Percentiles rank a stretch among this genome's conserved stretches.
Evolutionary conservation across 345 rosid genomes (phyloP).

Genomic region (Brassica cretica): DNA sequence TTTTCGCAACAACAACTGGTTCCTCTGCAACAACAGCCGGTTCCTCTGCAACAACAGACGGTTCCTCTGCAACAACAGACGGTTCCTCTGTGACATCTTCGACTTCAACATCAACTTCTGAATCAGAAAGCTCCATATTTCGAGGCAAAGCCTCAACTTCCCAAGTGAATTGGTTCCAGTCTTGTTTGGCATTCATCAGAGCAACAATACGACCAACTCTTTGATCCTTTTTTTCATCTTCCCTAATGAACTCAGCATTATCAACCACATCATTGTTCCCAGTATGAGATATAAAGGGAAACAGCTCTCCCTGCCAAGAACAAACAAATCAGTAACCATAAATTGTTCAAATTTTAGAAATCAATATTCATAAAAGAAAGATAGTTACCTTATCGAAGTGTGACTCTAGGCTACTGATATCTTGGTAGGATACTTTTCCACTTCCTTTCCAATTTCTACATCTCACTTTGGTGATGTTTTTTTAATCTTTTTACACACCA

Average conservation of each 20-base stretch:
- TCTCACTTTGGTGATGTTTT: neutral
- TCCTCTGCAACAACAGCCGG: neutral
- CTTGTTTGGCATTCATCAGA: neutral
- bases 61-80: neutral
- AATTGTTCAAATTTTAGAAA: too few species aligned
- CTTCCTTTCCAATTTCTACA: neutral
- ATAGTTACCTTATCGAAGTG: neutral
- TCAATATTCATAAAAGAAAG: too few species aligned
- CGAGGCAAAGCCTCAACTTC: neutral
- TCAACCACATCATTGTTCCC: neutral
- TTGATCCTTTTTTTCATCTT: neutral
- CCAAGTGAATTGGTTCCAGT: neutral
- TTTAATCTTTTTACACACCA: too few species aligned
- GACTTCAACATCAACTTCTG: neutral
- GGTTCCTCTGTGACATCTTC: neutral
- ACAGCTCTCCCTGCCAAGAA: neutral
- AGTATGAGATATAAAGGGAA: neutral
- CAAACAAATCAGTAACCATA: neutral
- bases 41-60: neutral
- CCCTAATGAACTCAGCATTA: neutral
- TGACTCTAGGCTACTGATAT: neutral
- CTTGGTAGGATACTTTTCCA: neutral
- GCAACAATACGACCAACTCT: neutral
- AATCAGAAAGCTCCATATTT: neutral
- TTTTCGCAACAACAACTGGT: neutral